Conservation (phyloP, 257 asterid genomes). For the Nicotiana sylvestris region DNA sequence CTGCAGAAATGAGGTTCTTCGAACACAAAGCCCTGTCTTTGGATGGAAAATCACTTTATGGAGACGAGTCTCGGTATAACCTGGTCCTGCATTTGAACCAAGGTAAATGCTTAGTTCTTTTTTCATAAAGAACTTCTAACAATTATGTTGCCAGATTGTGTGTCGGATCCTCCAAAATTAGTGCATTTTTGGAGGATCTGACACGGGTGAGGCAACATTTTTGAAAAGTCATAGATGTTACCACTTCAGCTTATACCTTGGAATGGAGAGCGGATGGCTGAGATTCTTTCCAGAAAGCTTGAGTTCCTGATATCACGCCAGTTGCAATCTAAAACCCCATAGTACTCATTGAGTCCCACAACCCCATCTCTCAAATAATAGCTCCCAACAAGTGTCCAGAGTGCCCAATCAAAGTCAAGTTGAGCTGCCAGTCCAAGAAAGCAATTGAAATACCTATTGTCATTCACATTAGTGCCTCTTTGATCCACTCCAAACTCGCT, state of each 20-base stretch:
- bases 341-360: conserved; percentile 59
- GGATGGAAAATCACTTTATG: conserved; percentile 81
- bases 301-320: conserved; percentile 68
- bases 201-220: too few relatives aligned
- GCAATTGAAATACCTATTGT: conserved; percentile 77
- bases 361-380: conserved; percentile 69
- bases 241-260: conserved; percentile 39
- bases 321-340: conserved; percentile 72
- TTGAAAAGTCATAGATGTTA: neutral
- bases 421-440: conserved; percentile 94
- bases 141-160: neutral
- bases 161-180: too few relatives aligned
- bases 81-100: conserved; percentile 65
- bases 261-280: conserved; percentile 63
- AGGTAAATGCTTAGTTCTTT: neutral
- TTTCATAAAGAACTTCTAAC: neutral
- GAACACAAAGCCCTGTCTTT: conserved; percentile 68
- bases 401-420: conserved; percentile 78
- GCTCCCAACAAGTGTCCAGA: conserved; percentile 88
- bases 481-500: conserved; percentile 85
- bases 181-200: too few relatives aligned
- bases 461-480: conserved; percentile 80
- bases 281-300: conserved; percentile 51
- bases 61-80: conserved; percentile 34
- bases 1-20: conserved; percentile 34